Evolutionary conservation across 345 rosid species (phyloP).

Genomic region (Atalantia buxifolia): DNA sequence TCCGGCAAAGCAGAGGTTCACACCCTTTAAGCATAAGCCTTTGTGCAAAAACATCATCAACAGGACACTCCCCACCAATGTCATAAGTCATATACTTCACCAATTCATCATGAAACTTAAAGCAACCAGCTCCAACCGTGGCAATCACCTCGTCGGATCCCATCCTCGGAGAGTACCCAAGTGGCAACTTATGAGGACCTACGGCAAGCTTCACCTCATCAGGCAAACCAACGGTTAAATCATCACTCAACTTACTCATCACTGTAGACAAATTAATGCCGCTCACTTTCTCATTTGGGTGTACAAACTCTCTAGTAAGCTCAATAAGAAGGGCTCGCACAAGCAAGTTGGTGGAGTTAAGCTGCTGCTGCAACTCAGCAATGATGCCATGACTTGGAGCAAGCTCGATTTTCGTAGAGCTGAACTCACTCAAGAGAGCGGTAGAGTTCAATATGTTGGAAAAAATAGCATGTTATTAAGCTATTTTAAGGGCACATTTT

Average conservation of each 20-base stretch:
- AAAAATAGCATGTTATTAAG: too few relatives aligned
- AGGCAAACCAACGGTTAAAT: constrained; percentile 1
- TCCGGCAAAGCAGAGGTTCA: constrained; percentile 48
- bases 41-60: constrained; percentile 47
- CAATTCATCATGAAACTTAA: constrained; percentile 42
- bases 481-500: too few relatives aligned
- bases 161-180: constrained; percentile 32
- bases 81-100: constrained; percentile 39
- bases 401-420: constrained; percentile 32
- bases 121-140: constrained; percentile 38
- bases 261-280: neutral
- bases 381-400: constrained; percentile 24
- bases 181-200: constrained; percentile 40
- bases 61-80: constrained; percentile 42
- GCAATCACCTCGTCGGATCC: constrained; percentile 37
- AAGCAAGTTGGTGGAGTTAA: constrained; percentile 37
- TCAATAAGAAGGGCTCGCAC: constrained; percentile 28
- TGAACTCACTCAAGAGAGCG: constrained; percentile 24
- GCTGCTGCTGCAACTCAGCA: constrained; percentile 30
- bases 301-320: constrained; percentile 12
- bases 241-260: neutral
- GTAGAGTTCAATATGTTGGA: constrained; percentile 10
- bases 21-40: constrained; percentile 46
- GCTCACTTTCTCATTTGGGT: neutral
- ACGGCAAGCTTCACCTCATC: constrained; percentile 36